Evolutionary conservation across 495 filamentous ascomycete genomes (phyloP), one percentile per base, ranked within the genome.

Genomic region (Tetracladium marchalianum): DNA sequence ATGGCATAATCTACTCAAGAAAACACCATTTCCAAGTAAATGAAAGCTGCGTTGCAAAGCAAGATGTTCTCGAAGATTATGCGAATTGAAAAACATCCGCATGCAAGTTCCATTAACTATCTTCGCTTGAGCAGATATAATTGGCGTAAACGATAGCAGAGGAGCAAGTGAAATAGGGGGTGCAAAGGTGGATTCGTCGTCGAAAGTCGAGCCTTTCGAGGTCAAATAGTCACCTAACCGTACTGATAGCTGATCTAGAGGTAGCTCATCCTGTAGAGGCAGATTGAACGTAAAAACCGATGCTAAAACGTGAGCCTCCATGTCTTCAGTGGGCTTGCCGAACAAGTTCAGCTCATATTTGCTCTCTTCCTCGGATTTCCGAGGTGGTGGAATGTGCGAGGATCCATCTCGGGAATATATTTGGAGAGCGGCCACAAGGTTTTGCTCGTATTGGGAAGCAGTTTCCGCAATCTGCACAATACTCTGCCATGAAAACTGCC

Each of bases 11-110:
- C 81, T 77, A 31, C 83, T 79, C 31, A 78, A 73, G 59, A 96
- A 93, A 3, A 86, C 71, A 19, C 90, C 90, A 57, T 94, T 84
- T 2, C 85, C 84, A 5, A 96, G 68, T 5, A 97, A 72, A 36
- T 90, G 85, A 57, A 86, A 95, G 31, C 81, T 76, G 51, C 77
- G 78, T 60, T 93, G 85, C 5, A 95, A 62, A 10, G 70, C 68
- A 4, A 96, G 60, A 59, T 98, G 88, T n/a, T 76, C 60, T n/a
- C 75, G 73, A 9, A 98, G 63, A 1, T 75, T 63, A 57, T 92
- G 82, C 39, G 78, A 69, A 43, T 72, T 78, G 65, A 96, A 94
- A 35, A 96, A 72, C 40, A 92, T 70, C 38, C 80, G 82, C 50
- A 95, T 77, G 48, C 81, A 83, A 11, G 83, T 81, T 11, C 74